Evolutionary conservation across 1,139 yeast species (phyloP), one percentile per base, ranked within the genome.

Genomic region (Pichia norvegensis): DNA sequence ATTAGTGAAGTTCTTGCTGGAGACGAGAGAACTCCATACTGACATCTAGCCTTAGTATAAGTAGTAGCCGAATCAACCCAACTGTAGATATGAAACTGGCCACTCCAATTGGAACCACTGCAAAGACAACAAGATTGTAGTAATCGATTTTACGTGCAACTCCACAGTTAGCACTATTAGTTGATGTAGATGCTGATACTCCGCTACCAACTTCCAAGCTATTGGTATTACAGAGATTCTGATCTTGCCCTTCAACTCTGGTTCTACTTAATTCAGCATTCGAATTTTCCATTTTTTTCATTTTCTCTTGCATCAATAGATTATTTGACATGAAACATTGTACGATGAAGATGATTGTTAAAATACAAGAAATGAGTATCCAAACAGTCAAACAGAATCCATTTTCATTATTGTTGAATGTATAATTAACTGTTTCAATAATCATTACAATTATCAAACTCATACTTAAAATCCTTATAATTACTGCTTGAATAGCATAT

Each of bases 31-130:
- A 42, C 14, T 52, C 54, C 47, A 54, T 46, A 48, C 80, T 86
- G 17, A 84, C 72, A 56, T 85, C 95, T 47, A 85, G 67, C 48
- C 95, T 73, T 42, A 87, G 70, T 36, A 88, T 85, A 55, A 88
- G 70, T 43, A 88, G 64, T 45, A 87, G 78, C 52, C 97, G 68
- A 29, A 88, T 67, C 42, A 90, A 67, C 0, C 90, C 94, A 27
- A 88, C 70, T 95, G 90, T 87, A 5, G 97, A 88, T 25, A 90
- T 67, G 58, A 92, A 92, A 57, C 97, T 86, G 3, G 98, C 97
- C 50, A 92, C 59, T 0, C 98, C 98, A 22, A 92, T 90, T 0
- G 98, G 98, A 6, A 92, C 96, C 44, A 92, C 97, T 1, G 97
- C 97, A 69, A 86, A 92, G 1, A 92, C 97, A 1, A 85, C 90